Base-by-base conservation (phyloP, 2,329 filamentous ascomycete genomes). In the Zymoseptoria crescenta region DNA sequence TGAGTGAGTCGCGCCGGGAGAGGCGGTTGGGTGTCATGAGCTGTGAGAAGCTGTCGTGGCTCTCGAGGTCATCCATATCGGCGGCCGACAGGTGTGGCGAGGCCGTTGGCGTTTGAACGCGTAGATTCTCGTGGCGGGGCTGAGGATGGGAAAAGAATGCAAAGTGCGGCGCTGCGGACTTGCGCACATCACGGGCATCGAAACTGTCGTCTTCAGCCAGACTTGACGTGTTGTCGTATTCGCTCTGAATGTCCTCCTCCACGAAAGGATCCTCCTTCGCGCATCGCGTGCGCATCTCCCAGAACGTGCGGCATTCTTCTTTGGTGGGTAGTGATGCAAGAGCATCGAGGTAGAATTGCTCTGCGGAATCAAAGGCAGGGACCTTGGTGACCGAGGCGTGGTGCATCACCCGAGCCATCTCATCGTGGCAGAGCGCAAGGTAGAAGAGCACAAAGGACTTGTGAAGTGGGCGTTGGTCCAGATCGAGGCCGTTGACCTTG, bases 301-400 rank as follows among this genome's bases (percentile, higher is more conserved):
- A 19, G 13, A 56, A 45, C n/a, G 52, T 49, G 27, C 49, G 27
- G 24, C 13, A 24, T 8, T 52, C 29, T 35, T 20, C 35, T 45
- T 45, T 45, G 2, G 54, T 72, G 55, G 64, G 64, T 24, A 72
- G 59, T 6, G 67, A 58, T 6, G 63, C 45, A 8, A 71, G 41
- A 19, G 70, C 69, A 24, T 66, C 63, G 6, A 60, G 48, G 61
- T 78, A 80, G 49, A 68, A 71, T 49, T 75, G 69, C 62, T 75
- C 70, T 0, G 79, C 77, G 24, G 71, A 64, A 10, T 72, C 66
- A 49, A 80, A 70, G 10, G 75, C 67, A 0, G 73, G 68, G 6
- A 80, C 30, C 63, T 79, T 81, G 48, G 74, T 74, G 21, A 65
- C 66, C 1, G 79, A 80, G 63, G 75, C 74, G n/a, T 76, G 70